phyloP scores from a whole-genome alignment of 345 rosid species.

The Brassica nigra region DNA sequence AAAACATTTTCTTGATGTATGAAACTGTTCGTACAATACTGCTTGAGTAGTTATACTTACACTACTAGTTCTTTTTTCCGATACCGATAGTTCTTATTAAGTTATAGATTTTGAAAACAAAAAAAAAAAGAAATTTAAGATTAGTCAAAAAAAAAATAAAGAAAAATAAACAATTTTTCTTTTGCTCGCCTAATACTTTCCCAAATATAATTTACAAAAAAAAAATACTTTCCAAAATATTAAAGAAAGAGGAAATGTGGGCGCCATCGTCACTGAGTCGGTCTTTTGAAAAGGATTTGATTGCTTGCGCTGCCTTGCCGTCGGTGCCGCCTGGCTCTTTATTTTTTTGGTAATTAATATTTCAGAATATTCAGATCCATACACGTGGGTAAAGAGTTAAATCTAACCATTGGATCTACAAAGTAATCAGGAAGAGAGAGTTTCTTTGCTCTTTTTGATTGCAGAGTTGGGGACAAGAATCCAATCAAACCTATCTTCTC shows the following conservation, averaged over 20 bases:
- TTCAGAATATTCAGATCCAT: slow-evolving; percentile 2
- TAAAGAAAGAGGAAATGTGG: slow-evolving; percentile 1
- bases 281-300: slow-evolving; percentile 18
- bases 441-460: slow-evolving; percentile 21
- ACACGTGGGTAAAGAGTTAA: slow-evolving; percentile 22
- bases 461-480: slow-evolving; percentile 30
- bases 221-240: too few species aligned
- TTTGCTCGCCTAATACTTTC: not conserved
- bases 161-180: too few species aligned
- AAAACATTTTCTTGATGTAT: not conserved
- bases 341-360: not conserved
- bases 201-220: not conserved
- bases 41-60: not conserved
- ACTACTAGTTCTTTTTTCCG: too few species aligned
- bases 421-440: slow-evolving; percentile 50
- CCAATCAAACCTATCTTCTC: slow-evolving; percentile 30
- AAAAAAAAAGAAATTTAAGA: too few species aligned
- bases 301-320: slow-evolving; percentile 42
- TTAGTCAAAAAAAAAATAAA: too few species aligned
- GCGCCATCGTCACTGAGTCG: slow-evolving; percentile 46
- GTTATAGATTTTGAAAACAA: too few species aligned
- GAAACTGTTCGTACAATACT: not conserved
- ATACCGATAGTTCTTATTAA: too few species aligned
- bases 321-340: slow-evolving; percentile 55
- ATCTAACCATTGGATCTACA: slow-evolving; percentile 27